Base-by-base conservation (phyloP, 2,329 filamentous ascomycete genomes). In the Coniochaeta prunicola region DNA sequence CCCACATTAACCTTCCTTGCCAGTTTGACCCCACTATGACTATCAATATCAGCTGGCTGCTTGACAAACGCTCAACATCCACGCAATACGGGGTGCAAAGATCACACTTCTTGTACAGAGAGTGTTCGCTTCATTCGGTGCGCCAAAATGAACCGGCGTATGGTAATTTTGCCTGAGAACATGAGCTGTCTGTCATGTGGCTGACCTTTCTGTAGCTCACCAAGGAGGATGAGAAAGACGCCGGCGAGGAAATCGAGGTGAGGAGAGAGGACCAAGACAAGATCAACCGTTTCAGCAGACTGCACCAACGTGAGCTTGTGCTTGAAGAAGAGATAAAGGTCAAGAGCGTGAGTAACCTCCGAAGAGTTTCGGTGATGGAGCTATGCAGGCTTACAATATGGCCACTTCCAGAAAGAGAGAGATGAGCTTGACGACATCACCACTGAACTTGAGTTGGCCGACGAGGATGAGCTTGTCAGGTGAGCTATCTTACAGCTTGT, bases 181-280 rank as follows among this genome's bases (percentile, higher is more conserved):
- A 2, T 33, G 15, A 13, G 28, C 34, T 4, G 24, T 45, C 21
- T 5, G 40, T 5, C 24, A 50, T 2, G n/a, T 17, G 17, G 26
- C 48, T 50, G 31, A 50, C 38, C 33, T 17, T 21, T 42, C 26
- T 50, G 26, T 69, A 97, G 94, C 88, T 99, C 65, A 91, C 91
- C 53, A 96, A 91, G 71, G 93, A 96, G 72, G 93, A 97, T 68
- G 94, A 99, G 75, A 88, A 86, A 60, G 80, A 86, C 21, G 81
- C 81, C 57, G 83, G 85, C 62, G 89, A 94, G 65, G 94, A 99
- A 71, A 88, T 92, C 67, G 90, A 97, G 74, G 94, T 99, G 60
- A 90, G 94, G 61, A 89, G 92, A 69, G 92, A 97, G 73, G 94
- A 99, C 72, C 94, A 99, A 75, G 92, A 97, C 77, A 96, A 94